Conservation (phyloP, 2,329 filamentous ascomycete species). For the Pyrenophora graminea region DNA sequence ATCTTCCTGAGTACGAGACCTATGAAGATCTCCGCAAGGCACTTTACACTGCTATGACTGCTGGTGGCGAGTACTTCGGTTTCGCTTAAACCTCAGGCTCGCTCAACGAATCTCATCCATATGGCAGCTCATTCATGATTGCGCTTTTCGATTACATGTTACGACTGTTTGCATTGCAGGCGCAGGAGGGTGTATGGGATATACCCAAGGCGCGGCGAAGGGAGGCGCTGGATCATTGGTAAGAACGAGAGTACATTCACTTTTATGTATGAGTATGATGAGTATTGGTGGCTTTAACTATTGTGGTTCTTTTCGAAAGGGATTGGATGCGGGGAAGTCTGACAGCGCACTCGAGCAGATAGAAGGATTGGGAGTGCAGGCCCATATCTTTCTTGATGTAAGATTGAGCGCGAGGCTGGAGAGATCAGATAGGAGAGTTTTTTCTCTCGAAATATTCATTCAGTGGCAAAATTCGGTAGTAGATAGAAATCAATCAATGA, state of each 20-base stretch:
- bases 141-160: constrained; percentile 20
- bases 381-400: constrained; percentile 18
- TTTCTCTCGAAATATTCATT: neutral
- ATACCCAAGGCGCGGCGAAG: constrained; percentile 4
- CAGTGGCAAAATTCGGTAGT: constrained; percentile 1
- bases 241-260: neutral
- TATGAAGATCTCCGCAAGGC: constrained; percentile 89
- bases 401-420: neutral
- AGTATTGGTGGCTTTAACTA: constrained; percentile 13
- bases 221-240: constrained; percentile 7
- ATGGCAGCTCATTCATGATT: constrained; percentile 4
- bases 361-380: constrained; percentile 38
- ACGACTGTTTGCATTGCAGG: constrained; percentile 39
- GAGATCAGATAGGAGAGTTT: neutral
- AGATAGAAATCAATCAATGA: neutral
- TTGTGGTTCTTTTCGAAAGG: neutral
- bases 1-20: constrained; percentile 96
- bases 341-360: constrained; percentile 1
- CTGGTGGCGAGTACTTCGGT: constrained; percentile 94
- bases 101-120: neutral
- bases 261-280: constrained; percentile 25
- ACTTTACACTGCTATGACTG: constrained; percentile 94
- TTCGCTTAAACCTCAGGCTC: constrained; percentile 68
- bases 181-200: constrained; percentile 22
- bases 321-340: neutral